A percentile compares a stretch with the other conserved stretches of the same genome.
Conservation (phyloP, 805 yeast genomes). For the Hanseniaspora clermontiae region DNA sequence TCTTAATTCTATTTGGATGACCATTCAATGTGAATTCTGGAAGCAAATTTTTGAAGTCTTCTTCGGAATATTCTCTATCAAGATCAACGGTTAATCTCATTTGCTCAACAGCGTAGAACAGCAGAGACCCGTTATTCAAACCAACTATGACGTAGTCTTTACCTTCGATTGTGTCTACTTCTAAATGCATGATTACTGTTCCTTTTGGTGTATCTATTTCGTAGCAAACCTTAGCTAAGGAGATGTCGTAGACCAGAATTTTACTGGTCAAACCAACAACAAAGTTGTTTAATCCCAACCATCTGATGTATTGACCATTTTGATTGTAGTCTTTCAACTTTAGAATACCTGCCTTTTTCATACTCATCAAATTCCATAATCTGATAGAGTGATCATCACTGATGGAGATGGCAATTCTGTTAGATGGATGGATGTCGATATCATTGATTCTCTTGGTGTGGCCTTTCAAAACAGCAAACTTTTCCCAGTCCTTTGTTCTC, state of each 20-base stretch:
- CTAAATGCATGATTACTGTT: slow-evolving; percentile 55
- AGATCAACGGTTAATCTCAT: slow-evolving; percentile 8
- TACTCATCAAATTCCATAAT: slow-evolving; percentile 95
- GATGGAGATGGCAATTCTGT: slow-evolving; percentile 79
- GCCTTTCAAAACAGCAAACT: slow-evolving; percentile 76
- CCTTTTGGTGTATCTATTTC: slow-evolving; percentile 38
- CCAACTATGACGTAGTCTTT: slow-evolving; percentile 54
- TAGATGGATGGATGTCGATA: slow-evolving; percentile 78
- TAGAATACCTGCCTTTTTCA: slow-evolving; percentile 76
- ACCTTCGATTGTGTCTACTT: slow-evolving; percentile 35
- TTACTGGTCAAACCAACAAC: slow-evolving; percentile 61
- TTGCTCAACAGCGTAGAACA: slow-evolving; percentile 34
- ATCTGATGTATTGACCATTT: slow-evolving; percentile 50
- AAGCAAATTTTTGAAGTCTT: slow-evolving; percentile 23
- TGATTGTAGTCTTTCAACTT: slow-evolving; percentile 61
- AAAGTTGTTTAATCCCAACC: slow-evolving; percentile 50
- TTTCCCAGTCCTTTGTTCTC: slow-evolving; percentile 97
- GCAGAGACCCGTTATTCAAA: slow-evolving; percentile 56
- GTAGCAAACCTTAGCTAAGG: slow-evolving; percentile 44
- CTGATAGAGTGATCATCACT: slow-evolving; percentile 73
- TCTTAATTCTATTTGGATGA: slow-evolving; percentile 78
- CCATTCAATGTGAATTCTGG: slow-evolving; percentile 58
- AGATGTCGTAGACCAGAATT: slow-evolving; percentile 51
- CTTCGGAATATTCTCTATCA: slow-evolving; percentile 24
- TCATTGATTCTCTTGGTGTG: slow-evolving; percentile 77